Percentiles rank a stretch among this genome's conserved stretches.
Conservation (phyloP, 148 eudicot species). For the Suaeda aralocaspica region DNA sequence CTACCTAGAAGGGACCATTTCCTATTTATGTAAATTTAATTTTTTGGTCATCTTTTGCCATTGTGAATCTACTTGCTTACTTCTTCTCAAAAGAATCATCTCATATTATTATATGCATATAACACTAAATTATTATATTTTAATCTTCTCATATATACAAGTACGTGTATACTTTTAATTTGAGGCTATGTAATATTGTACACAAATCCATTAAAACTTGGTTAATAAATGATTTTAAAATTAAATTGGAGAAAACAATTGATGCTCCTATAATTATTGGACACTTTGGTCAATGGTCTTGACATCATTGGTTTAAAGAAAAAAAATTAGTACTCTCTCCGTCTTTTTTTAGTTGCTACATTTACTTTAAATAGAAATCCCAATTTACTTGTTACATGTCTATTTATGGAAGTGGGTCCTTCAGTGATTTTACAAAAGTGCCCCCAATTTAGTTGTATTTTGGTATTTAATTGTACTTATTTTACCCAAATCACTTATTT, state of each 20-base stretch:
- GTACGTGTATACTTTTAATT: not conserved
- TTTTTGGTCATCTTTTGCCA: not conserved
- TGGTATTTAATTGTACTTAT: no score
- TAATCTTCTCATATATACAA: not conserved
- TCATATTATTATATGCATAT: not conserved
- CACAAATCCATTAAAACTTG: not conserved
- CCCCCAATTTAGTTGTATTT: no score
- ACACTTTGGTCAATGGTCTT: not conserved
- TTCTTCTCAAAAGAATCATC: constrained; percentile 1
- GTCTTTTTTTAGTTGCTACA: no score
- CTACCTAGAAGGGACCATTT: not conserved
- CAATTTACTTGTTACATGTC: no score
- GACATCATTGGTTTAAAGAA: not conserved
- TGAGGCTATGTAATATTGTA: not conserved
- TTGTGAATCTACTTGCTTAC: not conserved
- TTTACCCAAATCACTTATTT: no score
- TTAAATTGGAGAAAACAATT: not conserved
- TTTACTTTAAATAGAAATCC: no score
- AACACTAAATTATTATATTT: not conserved
- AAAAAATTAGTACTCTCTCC: not conserved
- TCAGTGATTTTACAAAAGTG: no score
- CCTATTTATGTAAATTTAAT: not conserved
- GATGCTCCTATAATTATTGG: not conserved
- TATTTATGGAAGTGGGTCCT: no score
- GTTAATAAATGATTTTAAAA: not conserved